Base-by-base conservation (phyloP, 2,329 filamentous ascomycete species). In the Fusarium agapanthi region DNA sequence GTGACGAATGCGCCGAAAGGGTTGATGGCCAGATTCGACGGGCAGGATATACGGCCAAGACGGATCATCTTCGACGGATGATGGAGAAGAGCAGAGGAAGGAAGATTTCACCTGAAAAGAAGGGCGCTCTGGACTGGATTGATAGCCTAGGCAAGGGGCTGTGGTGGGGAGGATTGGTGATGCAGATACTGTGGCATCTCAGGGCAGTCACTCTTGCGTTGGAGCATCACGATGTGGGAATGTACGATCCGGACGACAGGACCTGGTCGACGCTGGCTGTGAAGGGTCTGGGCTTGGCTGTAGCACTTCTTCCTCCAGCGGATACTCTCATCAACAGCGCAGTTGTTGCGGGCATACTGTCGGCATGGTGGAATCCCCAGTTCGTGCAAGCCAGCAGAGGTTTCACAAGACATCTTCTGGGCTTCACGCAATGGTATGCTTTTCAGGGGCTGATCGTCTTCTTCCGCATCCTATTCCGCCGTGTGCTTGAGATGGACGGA, bases 1-100 rank as follows among this genome's bases (percentile, higher is more conserved):
- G 96, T 83, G 88, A 88, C 70, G 86, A 89, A 50, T 99, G 96
- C 81, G 92, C 93, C 71, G 92, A 91, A 11, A 89, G 86, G 68
- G 95, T 95, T 28, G 89, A 92, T 70, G 84, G 88, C 40, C 88
- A 90, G 68, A 90, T 98, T 58, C 87, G 89, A 28, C 86, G 90
- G 73, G 90, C 93, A 0, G 91, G 89, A 14, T 97, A 97, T 79
- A 92, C 91, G 37, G 95, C 95, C 34, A 93, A 94, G 81, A 92
- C 93, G n/a, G 94, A 97, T 75, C 89, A 94, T 71, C 81, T 97
- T 37, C 87, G 92, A 56, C 88, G 92, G 69, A 90, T 94, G 85
- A 90, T 97, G 83, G 90, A 94, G 50, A 89, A 88, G 74, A 91
- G 86, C 53, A 83, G 85, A 80, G 82, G 77, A 74, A 80, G 71